These are phyloP conservation scores for Epicoccum nigrum DNA, from an alignment of 2,329 filamentous ascomycete genomes.

Conservation along the genomic window DNA sequence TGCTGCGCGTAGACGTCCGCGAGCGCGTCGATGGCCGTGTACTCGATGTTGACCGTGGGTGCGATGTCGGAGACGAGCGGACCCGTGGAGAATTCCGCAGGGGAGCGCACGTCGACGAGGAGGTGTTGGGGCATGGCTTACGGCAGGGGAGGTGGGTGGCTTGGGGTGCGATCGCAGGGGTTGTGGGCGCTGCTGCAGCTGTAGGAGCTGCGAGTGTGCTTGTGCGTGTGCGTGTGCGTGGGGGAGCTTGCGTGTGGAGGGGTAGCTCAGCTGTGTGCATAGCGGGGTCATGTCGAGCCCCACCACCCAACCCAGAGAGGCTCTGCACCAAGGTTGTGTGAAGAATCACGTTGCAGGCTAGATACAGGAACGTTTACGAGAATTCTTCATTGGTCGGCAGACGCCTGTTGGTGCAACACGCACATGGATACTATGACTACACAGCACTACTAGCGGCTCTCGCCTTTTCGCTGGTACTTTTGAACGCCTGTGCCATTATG, in stretches of 20 bases:
- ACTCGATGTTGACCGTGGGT: conserved; percentile 47
- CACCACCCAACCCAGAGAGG: no score
- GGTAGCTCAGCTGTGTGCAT: not conserved
- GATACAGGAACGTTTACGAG: not conserved
- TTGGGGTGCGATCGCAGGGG: not conserved
- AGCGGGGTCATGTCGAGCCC: not conserved
- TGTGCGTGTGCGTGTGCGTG: no score
- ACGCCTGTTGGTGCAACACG: conserved; percentile 8
- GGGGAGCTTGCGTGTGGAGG: not conserved
- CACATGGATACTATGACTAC: conserved; percentile 12
- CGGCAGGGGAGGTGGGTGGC: not conserved
- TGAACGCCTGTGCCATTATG: conserved; percentile 5
- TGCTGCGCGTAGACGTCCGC: conserved; percentile 26
- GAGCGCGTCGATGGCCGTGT: conserved; percentile 42
- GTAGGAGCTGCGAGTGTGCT: no score
- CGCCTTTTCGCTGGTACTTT: conserved; percentile 4
- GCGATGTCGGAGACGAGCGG: conserved; percentile 32
- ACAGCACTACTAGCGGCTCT: conserved; percentile 5
- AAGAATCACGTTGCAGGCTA: not conserved
- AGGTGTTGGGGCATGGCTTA: conserved; percentile 22
- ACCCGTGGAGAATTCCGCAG: conserved; percentile 45
- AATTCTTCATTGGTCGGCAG: conserved; percentile 9
- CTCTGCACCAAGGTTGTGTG: no score
- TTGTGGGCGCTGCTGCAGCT: not conserved
- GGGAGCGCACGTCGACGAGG: conserved; percentile 47